These are phyloP conservation scores for Rhododendron griersonianum DNA, from an alignment of 148 eudicot genomes.

Conservation along the genomic window DNA sequence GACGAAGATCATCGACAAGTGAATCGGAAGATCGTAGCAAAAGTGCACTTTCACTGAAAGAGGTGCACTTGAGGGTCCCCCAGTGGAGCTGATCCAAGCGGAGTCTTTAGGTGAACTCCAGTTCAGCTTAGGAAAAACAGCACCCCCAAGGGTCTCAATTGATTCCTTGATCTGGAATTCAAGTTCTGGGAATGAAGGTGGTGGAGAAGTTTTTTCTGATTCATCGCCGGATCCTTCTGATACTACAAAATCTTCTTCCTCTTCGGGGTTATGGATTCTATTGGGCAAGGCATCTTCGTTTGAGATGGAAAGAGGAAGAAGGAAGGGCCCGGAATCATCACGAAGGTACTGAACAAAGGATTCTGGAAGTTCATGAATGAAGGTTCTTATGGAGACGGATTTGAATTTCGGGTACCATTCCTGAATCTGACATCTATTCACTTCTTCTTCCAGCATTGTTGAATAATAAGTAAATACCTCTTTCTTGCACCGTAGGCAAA, in stretches of 20 bases:
- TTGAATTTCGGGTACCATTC: constrained; percentile 87
- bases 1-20: constrained; percentile 67
- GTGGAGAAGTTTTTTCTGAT: constrained; percentile 51
- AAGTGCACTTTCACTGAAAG: constrained; percentile 78
- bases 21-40: constrained; percentile 76
- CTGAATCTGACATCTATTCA: constrained; percentile 79
- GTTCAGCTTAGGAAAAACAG: constrained; percentile 79
- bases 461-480: neutral
- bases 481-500: neutral
- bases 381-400: constrained; percentile 54
- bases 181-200: constrained; percentile 81
- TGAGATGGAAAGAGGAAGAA: constrained; percentile 70
- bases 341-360: constrained; percentile 69
- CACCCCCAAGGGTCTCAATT: constrained; percentile 65
- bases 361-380: constrained; percentile 77
- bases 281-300: constrained; percentile 76
- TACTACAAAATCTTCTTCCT: constrained; percentile 69
- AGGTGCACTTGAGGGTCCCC: constrained; percentile 73
- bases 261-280: constrained; percentile 74
- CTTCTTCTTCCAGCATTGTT: constrained; percentile 70
- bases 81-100: constrained; percentile 89
- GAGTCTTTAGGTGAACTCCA: constrained; percentile 95
- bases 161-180: constrained; percentile 62
- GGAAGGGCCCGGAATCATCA: constrained; percentile 72
- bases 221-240: constrained; percentile 73